Base-by-base conservation (phyloP, 305 asterid genomes). In the Galium porrigens region DNA sequence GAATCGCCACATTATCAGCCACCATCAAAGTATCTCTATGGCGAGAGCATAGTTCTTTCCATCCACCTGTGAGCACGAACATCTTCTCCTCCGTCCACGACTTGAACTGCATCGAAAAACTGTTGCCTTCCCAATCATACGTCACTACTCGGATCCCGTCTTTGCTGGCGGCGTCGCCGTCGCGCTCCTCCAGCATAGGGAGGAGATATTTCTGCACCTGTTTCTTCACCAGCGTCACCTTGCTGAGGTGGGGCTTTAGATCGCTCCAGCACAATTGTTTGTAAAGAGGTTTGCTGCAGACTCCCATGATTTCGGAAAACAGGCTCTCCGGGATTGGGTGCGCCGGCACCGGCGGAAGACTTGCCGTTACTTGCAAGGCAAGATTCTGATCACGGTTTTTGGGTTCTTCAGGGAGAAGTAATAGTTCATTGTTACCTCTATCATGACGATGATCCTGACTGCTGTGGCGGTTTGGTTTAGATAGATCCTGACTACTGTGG, bases 181-280 rank as follows among this genome's bases (percentile, higher is more conserved):
- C 46, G 0, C 5, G 0, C 4, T 12, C 6, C 6, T 61, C 4
- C 37, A 74, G 11, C 22, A 72, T 29, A 0, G 68, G 61, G 5
- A 70, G 1, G 0, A 61, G 8, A 0, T 32, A 14, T 1, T 32
- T 33, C 2, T 3, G 30, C 0, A 57, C 65, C 0, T 61, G 55
- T 4, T 63, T 53, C 30, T 6, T 74, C 0, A 32, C 10, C 3
- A 74, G 57, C 0, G 67, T 0, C 11, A 71, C 14, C 6, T 74
- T 72, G 5, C 58, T 25, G 5, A 41, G 66, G 4, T 15, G 39
- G 0, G 18, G 6, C 1, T 17, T 25, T 0, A 63, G 54, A 49
- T 74, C 78, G 3, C 69, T 65, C 0, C 1, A 0, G 3, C 66
- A 66, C 67, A 74, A 36, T 1, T 65, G 58, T 61, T 70, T 74